These are phyloP conservation scores for Pythium utonaiense DNA, from an alignment of 352 stramenopile genomes.

Conservation along the genomic window DNA sequence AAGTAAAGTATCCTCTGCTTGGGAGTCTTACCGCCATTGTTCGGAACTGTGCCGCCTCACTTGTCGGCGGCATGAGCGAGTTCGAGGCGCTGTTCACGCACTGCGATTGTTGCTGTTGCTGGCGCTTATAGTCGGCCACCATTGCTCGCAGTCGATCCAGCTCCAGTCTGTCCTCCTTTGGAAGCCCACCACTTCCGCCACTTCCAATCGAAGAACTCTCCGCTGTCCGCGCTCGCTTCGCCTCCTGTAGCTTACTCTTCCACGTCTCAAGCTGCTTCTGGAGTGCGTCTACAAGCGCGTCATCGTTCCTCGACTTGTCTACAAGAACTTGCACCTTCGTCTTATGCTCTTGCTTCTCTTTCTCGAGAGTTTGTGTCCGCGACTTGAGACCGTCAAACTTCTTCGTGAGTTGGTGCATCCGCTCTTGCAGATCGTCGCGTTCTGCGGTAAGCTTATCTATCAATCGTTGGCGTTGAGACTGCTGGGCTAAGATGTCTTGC, in stretches of 20 bases:
- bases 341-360: slow-evolving; percentile 65
- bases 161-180: slow-evolving; percentile 41
- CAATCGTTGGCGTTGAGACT: slow-evolving; percentile 54
- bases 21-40: slow-evolving; percentile 44
- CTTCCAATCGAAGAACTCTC: slow-evolving; percentile 28
- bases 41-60: slow-evolving; percentile 51
- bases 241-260: slow-evolving; percentile 50
- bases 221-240: slow-evolving; percentile 63
- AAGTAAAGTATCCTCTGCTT: too few species aligned
- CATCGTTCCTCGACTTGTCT: slow-evolving; percentile 79
- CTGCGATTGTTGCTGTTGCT: slow-evolving; percentile 14
- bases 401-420: slow-evolving; percentile 52
- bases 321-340: slow-evolving; percentile 65
- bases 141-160: slow-evolving; percentile 42
- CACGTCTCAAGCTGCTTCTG: slow-evolving; percentile 65
- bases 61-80: slow-evolving; percentile 39
- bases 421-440: slow-evolving; percentile 51
- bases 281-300: slow-evolving; percentile 72
- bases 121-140: slow-evolving; percentile 34
- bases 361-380: slow-evolving; percentile 64
- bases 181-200: slow-evolving; percentile 11
- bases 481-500: slow-evolving; percentile 50
- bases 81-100: not conserved
- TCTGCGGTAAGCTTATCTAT: slow-evolving; percentile 60
- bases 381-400: slow-evolving; percentile 66